phyloP scores from a whole-genome alignment of 495 filamentous ascomycete genomes.

The Aspergillus sparsus region DNA sequence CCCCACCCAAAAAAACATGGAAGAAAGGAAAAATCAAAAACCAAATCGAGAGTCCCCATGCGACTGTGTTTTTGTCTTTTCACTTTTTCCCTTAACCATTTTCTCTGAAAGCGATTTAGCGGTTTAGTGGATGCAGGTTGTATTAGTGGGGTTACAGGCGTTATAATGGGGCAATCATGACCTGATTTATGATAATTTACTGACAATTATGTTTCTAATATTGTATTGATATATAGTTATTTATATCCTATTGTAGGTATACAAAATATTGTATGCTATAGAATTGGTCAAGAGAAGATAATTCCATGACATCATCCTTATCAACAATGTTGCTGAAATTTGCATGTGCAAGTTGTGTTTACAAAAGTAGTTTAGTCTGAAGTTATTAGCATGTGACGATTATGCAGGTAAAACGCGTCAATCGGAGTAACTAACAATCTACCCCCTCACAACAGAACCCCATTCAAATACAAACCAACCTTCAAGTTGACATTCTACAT shows the following conservation, averaged over 20 bases:
- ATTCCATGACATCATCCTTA: conserved; percentile 18
- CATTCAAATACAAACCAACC: background rate
- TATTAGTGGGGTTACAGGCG: conserved; percentile 17
- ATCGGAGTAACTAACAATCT: conserved; percentile 9
- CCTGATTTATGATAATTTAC: conserved; percentile 11
- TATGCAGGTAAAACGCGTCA: conserved; percentile 12
- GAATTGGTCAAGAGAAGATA: background rate
- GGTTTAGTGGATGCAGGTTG: conserved; percentile 18
- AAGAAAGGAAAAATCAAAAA: too few relatives aligned
- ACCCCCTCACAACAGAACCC: background rate
- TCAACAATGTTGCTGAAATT: background rate
- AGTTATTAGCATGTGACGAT: conserved; percentile 20
- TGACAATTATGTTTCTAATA: background rate
- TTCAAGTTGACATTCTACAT: background rate
- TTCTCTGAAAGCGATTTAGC: conserved; percentile 23
- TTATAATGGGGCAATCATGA: conserved; percentile 18
- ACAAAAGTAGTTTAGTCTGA: conserved; percentile 18
- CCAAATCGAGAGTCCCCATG: too few relatives aligned
- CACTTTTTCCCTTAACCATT: background rate
- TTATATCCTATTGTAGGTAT: conserved; percentile 1
- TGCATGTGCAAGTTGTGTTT: conserved; percentile 8
- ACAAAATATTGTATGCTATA: conserved; percentile 9
- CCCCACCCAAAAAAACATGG: too few relatives aligned
- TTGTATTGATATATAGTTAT: conserved; percentile 15
- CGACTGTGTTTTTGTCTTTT: too few relatives aligned